Percentiles rank a stretch among this genome's conserved stretches.
phyloP scores from a whole-genome alignment of 2,329 filamentous ascomycete genomes.

The Leptodontidium sp. region DNA sequence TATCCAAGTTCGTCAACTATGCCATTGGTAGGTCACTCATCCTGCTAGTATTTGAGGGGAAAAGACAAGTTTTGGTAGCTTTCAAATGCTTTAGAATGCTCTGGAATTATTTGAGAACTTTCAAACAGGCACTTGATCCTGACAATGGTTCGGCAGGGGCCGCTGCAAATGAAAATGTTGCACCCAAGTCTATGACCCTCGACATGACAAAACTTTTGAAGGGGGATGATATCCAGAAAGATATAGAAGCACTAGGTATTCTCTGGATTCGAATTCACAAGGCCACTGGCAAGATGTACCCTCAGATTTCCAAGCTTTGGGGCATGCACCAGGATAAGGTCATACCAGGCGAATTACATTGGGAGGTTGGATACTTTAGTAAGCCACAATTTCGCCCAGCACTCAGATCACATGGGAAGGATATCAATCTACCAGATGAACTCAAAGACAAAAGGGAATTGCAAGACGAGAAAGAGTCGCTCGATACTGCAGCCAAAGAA shows the following conservation, averaged over 20 bases:
- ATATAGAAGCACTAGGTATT: conserved; percentile 84
- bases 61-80: background rate
- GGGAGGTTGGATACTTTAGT: conserved; percentile 95
- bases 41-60: background rate
- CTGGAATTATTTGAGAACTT: background rate
- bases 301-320: conserved; percentile 81
- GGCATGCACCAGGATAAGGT: conserved; percentile 84
- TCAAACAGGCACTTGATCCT: background rate
- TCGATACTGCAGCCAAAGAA: conserved; percentile 79
- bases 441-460: conserved; percentile 78
- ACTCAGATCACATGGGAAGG: conserved; percentile 86
- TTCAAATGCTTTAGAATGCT: background rate
- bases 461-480: conserved; percentile 85
- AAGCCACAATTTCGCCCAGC: conserved; percentile 89
- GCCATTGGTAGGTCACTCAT: conserved; percentile 64
- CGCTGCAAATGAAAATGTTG: conserved; percentile 89
- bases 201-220: conserved; percentile 91
- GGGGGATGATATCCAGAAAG: conserved; percentile 92
- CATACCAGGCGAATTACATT: conserved; percentile 94
- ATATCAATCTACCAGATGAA: conserved; percentile 76
- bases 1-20: conserved; percentile 83
- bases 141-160: conserved; percentile 57
- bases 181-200: conserved; percentile 91
- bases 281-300: conserved; percentile 88
- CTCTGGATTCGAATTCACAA: conserved; percentile 93